Conservation (phyloP, 352 stramenopile genomes). For the Thraustotheca clavata region DNA sequence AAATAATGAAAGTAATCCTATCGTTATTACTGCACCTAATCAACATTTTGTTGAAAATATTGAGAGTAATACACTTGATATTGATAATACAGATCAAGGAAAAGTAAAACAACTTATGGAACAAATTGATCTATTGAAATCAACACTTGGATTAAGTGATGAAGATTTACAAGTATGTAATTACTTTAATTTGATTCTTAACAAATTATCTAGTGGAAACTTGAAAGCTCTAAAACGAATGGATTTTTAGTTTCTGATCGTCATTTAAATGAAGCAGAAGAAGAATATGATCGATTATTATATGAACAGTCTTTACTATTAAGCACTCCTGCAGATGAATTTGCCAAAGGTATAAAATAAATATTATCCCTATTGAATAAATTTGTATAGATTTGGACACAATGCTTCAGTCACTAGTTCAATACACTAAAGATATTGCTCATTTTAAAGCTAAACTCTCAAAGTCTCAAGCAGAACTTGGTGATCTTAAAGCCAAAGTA, state of each 20-base stretch:
- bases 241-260: conserved; percentile 53
- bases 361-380: neutral
- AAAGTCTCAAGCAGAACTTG: neutral
- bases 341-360: conserved; percentile 24
- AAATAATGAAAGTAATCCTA: too few relatives aligned
- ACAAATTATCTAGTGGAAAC: conserved; percentile 48
- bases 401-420: conserved; percentile 29
- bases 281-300: conserved; percentile 53
- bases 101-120: conserved; percentile 59
- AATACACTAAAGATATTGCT: conserved; percentile 32
- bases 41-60: neutral
- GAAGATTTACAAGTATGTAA: conserved; percentile 42
- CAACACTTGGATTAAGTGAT: conserved; percentile 56
- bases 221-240: conserved; percentile 66
- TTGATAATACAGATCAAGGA: conserved; percentile 10
- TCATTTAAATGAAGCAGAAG: conserved; percentile 43
- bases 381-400: conserved; percentile 27
- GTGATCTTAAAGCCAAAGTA: conserved; percentile 1
- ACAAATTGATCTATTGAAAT: conserved; percentile 67
- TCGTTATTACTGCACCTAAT: neutral
- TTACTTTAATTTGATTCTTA: neutral
- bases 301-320: conserved; percentile 55
- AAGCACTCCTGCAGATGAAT: conserved; percentile 47
- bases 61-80: neutral
- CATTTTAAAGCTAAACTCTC: conserved; percentile 28